Evolutionary conservation across 805 yeast species (phyloP).

Genomic region (Starmerella bacillaris): DNA sequence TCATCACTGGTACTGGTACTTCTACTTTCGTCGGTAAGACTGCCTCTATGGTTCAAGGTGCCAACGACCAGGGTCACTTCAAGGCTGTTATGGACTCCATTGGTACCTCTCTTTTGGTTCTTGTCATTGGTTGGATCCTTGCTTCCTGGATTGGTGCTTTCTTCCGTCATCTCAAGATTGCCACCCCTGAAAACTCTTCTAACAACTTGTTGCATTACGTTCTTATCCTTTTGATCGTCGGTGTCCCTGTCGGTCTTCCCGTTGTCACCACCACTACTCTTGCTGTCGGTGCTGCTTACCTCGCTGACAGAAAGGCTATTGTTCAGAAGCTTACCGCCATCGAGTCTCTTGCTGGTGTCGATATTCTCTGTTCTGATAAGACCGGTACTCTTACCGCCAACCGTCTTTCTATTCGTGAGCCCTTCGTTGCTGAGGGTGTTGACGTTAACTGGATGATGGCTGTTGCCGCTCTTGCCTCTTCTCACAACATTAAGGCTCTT

Average conservation of each 20-base stretch:
- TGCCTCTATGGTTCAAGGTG: conserved; percentile 91
- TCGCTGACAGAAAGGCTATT: conserved; percentile 91
- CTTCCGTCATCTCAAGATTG: conserved; percentile 84
- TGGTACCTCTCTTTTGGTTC: conserved; percentile 77
- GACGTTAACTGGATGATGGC: conserved; percentile 92
- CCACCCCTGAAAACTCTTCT: conserved; percentile 31
- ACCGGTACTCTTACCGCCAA: conserved; percentile 95
- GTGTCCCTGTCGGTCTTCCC: conserved; percentile 98
- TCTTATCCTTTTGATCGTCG: conserved; percentile 84
- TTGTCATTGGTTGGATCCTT: conserved; percentile 70
- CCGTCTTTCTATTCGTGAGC: conserved; percentile 88
- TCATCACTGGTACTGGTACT: conserved; percentile 89
- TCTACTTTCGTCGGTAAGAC: conserved; percentile 93
- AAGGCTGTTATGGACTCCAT: conserved; percentile 95
- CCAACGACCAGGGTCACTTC: conserved; percentile 93
- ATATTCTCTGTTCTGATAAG: conserved; percentile 89
- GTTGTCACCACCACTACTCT: conserved; percentile 95
- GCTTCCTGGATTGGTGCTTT: conserved; percentile 86
- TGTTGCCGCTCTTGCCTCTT: conserved; percentile 93
- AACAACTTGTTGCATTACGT: conserved; percentile 65
- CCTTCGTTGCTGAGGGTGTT: conserved; percentile 95
- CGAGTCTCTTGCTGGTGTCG: conserved; percentile 94
- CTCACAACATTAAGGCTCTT: conserved; percentile 95
- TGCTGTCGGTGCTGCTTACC: conserved; percentile 99
- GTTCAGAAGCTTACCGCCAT: conserved; percentile 91